Conservation (phyloP, 2,329 filamentous ascomycete genomes). For the Alternaria burnsii region DNA sequence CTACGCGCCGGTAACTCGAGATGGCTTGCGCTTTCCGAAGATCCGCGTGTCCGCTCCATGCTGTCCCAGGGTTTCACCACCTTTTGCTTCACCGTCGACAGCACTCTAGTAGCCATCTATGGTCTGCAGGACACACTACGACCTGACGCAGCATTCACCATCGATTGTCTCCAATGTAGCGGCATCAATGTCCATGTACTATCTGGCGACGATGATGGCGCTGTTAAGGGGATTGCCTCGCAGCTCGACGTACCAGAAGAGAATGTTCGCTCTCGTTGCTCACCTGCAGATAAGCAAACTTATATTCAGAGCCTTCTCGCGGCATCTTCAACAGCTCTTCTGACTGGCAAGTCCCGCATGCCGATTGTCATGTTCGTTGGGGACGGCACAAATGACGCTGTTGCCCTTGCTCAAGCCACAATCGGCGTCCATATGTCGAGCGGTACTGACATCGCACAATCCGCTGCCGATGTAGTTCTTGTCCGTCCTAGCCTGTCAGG, state of each 20-base stretch:
- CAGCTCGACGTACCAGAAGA: conserved; percentile 43
- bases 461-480: conserved; percentile 74
- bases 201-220: conserved; percentile 64
- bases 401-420: conserved; percentile 73
- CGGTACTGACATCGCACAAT: conserved; percentile 68
- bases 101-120: conserved; percentile 56
- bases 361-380: conserved; percentile 72
- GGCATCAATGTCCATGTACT: conserved; percentile 63
- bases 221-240: conserved; percentile 58
- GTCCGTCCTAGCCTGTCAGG: conserved; percentile 58
- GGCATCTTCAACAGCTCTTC: background rate
- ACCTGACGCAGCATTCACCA: conserved; percentile 60
- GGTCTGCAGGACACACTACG: conserved; percentile 61
- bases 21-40: conserved; percentile 56
- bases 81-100: conserved; percentile 65
- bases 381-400: conserved; percentile 84
- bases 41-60: conserved; percentile 54
- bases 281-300: conserved; percentile 62
- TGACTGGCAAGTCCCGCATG: conserved; percentile 4
- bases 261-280: conserved; percentile 58
- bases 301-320: conserved; percentile 56
- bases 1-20: conserved; percentile 59
- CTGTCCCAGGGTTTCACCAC: conserved; percentile 31
- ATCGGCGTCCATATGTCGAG: conserved; percentile 75
- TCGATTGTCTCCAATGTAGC: conserved; percentile 59